Percentiles rank a stretch among this genome's conserved stretches.
phyloP scores from a whole-genome alignment of 352 stramenopile species.

The Phytopythium sindhum region DNA sequence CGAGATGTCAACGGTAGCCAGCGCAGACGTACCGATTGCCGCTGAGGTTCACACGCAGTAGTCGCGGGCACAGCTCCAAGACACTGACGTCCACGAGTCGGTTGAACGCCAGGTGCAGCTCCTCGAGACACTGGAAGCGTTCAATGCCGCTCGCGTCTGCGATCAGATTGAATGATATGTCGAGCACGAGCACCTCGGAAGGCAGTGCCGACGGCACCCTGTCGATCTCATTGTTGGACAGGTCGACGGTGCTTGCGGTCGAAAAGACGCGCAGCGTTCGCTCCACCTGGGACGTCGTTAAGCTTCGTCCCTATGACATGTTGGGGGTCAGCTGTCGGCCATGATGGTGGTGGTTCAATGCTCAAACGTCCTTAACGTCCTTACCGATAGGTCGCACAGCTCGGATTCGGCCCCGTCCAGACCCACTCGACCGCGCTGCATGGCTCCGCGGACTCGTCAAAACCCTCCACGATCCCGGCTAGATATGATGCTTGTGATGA shows the following conservation, averaged over 20 bases:
- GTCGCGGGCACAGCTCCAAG: constrained; percentile 59
- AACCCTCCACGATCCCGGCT: too few relatives aligned
- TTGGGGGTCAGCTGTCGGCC: background rate
- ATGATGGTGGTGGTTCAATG: background rate
- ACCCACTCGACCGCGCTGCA: constrained; percentile 38
- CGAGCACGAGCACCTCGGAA: constrained; percentile 38
- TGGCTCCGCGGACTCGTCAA: background rate
- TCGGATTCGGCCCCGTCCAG: constrained; percentile 58
- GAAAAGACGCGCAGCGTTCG: constrained; percentile 65
- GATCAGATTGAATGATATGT: constrained; percentile 73
- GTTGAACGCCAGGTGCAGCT: constrained; percentile 72
- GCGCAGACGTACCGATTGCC: constrained; percentile 47
- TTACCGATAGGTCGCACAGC: constrained; percentile 64
- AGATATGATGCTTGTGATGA: background rate
- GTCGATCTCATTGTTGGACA: constrained; percentile 79
- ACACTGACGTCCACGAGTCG: constrained; percentile 50
- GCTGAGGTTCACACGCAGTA: constrained; percentile 63
- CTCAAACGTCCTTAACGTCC: background rate
- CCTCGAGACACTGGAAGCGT: constrained; percentile 57
- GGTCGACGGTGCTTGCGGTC: constrained; percentile 53
- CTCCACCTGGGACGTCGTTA: constrained; percentile 54
- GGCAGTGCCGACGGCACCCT: constrained; percentile 50
- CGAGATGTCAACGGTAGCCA: background rate
- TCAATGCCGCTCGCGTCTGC: constrained; percentile 42
- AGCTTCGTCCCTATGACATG: constrained; percentile 35